Evolutionary conservation across 257 asterid genomes (phyloP).

Genomic region (Jaltomata sinuosa): DNA sequence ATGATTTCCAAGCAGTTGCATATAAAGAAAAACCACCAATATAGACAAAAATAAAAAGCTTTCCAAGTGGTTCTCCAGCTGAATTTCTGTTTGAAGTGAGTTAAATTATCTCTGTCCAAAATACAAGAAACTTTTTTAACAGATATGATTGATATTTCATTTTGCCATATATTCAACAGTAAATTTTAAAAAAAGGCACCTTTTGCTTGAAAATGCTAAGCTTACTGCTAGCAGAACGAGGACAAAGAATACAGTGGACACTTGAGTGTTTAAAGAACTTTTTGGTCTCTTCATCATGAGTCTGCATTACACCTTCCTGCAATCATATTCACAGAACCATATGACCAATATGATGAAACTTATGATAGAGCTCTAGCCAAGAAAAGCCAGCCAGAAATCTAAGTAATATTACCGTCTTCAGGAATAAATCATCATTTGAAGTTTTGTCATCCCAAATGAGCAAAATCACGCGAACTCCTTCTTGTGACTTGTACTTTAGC

Average conservation of each 20-base stretch:
- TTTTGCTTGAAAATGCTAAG: conserved; percentile 97
- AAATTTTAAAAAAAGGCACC: conserved; percentile 23
- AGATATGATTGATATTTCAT: background rate
- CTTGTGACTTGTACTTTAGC: conserved; percentile 87
- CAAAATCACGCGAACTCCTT: conserved; percentile 85
- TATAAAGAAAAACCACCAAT: background rate
- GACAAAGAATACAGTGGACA: conserved; percentile 79
- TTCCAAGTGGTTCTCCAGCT: background rate
- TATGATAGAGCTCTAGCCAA: background rate
- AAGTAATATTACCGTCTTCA: conserved; percentile 68
- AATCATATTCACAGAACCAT: background rate
- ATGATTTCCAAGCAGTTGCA: background rate
- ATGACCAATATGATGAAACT: background rate
- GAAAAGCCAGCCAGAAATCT: too few relatives aligned
- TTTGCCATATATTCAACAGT: background rate
- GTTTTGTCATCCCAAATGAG: conserved; percentile 98
- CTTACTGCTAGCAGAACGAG: conserved; percentile 93
- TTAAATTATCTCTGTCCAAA: background rate
- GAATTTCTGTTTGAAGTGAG: background rate
- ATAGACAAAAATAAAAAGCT: background rate
- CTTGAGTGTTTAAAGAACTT: conserved; percentile 92
- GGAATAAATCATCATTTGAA: conserved; percentile 74
- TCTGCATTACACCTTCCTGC: conserved; percentile 93
- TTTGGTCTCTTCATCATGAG: conserved; percentile 94
- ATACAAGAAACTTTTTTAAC: background rate